A percentile compares a stretch with the other conserved stretches of the same genome.
phyloP scores from a whole-genome alignment of 352 stramenopile species.

The Aphanomyces euteiches region DNA sequence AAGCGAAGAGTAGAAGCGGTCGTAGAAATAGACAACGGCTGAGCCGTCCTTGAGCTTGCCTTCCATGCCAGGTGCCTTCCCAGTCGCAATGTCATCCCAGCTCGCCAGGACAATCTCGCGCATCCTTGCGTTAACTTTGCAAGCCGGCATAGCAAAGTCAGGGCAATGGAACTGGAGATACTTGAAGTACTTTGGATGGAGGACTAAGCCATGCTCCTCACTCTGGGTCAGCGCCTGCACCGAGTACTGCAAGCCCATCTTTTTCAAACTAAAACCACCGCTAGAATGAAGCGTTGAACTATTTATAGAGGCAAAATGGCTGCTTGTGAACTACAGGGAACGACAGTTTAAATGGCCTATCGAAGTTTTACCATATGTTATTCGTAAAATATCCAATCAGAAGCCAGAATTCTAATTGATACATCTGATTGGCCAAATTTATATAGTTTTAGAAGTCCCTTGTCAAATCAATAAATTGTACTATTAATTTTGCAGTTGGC shows the following conservation, averaged over 20 bases:
- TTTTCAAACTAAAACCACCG: not conserved
- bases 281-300: not conserved
- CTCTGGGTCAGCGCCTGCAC: conserved; percentile 29
- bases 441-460: no score
- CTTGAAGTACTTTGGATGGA: conserved; percentile 14
- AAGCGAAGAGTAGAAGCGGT: conserved; percentile 45
- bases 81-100: conserved; percentile 13
- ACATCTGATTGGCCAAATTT: no score
- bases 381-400: no score
- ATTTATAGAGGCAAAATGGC: not conserved
- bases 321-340: not conserved
- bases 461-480: no score
- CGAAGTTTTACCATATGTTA: no score
- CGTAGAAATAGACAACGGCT: conserved; percentile 41
- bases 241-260: conserved; percentile 29
- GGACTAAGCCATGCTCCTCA: conserved; percentile 10
- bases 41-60: conserved; percentile 22
- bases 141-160: conserved; percentile 19
- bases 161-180: conserved; percentile 16
- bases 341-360: no score
- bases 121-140: conserved; percentile 1
- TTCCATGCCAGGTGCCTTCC: conserved; percentile 15
- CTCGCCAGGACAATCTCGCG: conserved; percentile 15
- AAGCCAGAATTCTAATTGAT: no score
- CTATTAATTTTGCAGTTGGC: no score